phyloP scores from a whole-genome alignment of 768 basidiomycete species.

The Pleurotus ostreatus region DNA sequence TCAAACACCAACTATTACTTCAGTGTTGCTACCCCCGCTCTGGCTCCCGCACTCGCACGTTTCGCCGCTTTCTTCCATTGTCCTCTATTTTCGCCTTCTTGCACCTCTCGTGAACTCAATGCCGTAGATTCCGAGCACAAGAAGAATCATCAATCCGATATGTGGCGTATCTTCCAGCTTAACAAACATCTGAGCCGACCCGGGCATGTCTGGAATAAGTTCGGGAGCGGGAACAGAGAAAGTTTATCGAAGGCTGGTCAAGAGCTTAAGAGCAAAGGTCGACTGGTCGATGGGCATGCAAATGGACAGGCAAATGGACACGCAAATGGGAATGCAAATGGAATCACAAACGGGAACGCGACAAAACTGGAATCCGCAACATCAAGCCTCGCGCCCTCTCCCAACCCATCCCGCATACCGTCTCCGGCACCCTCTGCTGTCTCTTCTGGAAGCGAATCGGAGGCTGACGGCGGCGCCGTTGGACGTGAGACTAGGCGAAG shows the following conservation, averaged over 20 bases:
- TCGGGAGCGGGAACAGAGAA: conserved; percentile 82
- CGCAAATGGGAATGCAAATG: conserved; percentile 3
- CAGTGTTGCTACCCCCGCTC: conserved; percentile 58
- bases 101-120: conserved; percentile 86
- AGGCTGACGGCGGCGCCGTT: conserved; percentile 72
- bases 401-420: conserved; percentile 48
- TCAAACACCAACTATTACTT: conserved; percentile 91
- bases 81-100: conserved; percentile 84
- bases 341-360: background rate
- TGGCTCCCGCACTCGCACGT: conserved; percentile 69
- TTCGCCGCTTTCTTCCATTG: conserved; percentile 88
- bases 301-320: background rate
- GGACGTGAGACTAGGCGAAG: conserved; percentile 79
- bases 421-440: conserved; percentile 58
- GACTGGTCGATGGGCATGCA: conserved; percentile 20
- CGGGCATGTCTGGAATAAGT: conserved; percentile 87
- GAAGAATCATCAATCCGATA: conserved; percentile 88
- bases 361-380: conserved; percentile 21
- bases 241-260: conserved; percentile 65
- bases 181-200: conserved; percentile 80
- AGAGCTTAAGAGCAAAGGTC: conserved; percentile 47
- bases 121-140: conserved; percentile 97
- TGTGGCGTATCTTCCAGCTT: conserved; percentile 94
- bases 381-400: conserved; percentile 35
- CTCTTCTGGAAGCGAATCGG: conserved; percentile 51